These are phyloP conservation scores for Morella rubra DNA, from an alignment of 306 rosid genomes.

Conservation along the genomic window DNA sequence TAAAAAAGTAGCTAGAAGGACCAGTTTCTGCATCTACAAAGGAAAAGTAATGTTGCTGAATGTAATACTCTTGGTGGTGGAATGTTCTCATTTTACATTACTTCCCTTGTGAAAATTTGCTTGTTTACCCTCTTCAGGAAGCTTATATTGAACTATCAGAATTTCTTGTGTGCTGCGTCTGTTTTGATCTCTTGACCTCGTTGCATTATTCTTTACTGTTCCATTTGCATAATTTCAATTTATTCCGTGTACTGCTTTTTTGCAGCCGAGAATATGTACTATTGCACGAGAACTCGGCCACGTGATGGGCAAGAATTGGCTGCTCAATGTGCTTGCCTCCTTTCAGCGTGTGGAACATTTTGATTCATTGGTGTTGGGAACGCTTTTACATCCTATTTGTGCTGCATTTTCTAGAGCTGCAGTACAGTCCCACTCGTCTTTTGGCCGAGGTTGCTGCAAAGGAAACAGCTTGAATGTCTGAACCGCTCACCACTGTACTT, in stretches of 20 bases:
- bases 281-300: slow-evolving; percentile 78
- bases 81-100: too few relatives aligned
- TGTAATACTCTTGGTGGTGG: too few relatives aligned
- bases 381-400: slow-evolving; percentile 10
- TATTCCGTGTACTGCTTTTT: slow-evolving; percentile 10
- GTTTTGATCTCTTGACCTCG: too few relatives aligned
- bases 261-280: slow-evolving; percentile 97
- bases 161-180: background rate
- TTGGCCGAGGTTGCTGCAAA: background rate
- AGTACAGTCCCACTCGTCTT: background rate
- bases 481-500: too few relatives aligned
- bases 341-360: slow-evolving; percentile 4
- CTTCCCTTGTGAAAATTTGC: too few relatives aligned
- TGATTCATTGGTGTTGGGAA: background rate
- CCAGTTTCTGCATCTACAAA: background rate
- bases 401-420: slow-evolving; percentile 15
- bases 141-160: background rate
- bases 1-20: background rate
- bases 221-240: background rate
- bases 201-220: background rate
- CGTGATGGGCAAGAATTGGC: slow-evolving; percentile 25
- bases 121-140: background rate
- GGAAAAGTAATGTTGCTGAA: too few relatives aligned
- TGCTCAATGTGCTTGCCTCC: background rate
- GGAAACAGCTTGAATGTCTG: background rate